Percentiles rank a stretch among this genome's conserved stretches.
Conservation (phyloP, 208 protist species). For the Trypanosoma vivax region DNA sequence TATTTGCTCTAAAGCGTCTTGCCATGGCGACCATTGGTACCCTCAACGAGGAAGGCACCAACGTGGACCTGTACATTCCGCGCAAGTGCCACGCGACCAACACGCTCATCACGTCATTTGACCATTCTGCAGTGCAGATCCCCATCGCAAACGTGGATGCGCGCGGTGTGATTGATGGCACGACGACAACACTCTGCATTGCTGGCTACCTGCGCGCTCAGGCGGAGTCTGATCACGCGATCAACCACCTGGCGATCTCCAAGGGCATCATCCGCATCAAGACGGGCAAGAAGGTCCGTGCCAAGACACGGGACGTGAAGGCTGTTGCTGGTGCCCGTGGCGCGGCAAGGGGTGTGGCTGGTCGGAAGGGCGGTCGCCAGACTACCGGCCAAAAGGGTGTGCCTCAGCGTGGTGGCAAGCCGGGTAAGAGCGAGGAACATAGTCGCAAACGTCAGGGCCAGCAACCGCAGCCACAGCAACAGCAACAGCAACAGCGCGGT, state of each 20-base stretch:
- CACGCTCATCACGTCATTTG: conserved; percentile 90
- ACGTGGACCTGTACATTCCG: conserved; percentile 95
- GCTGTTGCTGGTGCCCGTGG: conserved; percentile 19
- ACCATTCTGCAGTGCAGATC: conserved; percentile 96
- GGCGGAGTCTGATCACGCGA: conserved; percentile 91
- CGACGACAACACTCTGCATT: conserved; percentile 92
- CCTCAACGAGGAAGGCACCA: conserved; percentile 89
- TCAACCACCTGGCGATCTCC: conserved; percentile 91
- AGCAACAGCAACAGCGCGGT: conserved; percentile 9
- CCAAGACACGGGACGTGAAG: conserved; percentile 34
- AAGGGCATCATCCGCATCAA: conserved; percentile 82
- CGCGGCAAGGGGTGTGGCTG: background rate
- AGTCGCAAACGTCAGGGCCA: conserved; percentile 1
- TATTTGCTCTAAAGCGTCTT: background rate
- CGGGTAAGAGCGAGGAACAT: conserved; percentile 9
- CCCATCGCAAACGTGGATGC: conserved; percentile 91
- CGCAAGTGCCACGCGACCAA: conserved; percentile 96
- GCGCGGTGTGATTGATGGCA: conserved; percentile 88
- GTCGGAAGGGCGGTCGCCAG: conserved; percentile 3
- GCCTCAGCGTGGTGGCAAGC: conserved; percentile 13
- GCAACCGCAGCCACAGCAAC: background rate
- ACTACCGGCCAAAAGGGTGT: conserved; percentile 21
- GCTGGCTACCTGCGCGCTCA: conserved; percentile 91
- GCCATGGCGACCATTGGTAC: conserved; percentile 80
- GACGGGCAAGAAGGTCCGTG: conserved; percentile 73